Percentiles rank a stretch among this genome's conserved stretches.
These are phyloP conservation scores for Erodium trifolium DNA, from an alignment of 441 rosid species.

Conservation along the genomic window DNA sequence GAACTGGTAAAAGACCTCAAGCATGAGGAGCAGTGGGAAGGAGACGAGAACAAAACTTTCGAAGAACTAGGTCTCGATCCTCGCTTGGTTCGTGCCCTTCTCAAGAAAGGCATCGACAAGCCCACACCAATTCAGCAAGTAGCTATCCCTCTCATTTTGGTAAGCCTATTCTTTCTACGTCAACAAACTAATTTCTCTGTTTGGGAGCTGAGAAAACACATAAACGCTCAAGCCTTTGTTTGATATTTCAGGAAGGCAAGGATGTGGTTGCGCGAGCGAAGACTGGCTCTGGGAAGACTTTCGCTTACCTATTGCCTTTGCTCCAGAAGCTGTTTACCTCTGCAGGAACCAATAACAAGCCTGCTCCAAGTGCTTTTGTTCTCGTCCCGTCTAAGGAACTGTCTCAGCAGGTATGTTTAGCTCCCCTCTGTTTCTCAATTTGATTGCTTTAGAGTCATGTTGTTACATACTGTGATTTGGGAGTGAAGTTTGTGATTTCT, in stretches of 20 bases:
- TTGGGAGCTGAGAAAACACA: background rate
- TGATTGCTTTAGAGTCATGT: background rate
- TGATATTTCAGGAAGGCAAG: slow-evolving; percentile 53
- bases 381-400: slow-evolving; percentile 83
- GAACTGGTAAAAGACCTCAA: slow-evolving; percentile 18
- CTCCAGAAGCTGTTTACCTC: slow-evolving; percentile 64
- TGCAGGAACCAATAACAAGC: slow-evolving; percentile 37
- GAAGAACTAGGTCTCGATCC: slow-evolving; percentile 24
- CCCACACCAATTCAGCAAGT: slow-evolving; percentile 69
- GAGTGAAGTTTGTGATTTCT: slow-evolving; percentile 4
- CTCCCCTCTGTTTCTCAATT: background rate
- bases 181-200: background rate
- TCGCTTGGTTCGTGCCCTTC: slow-evolving; percentile 48
- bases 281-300: slow-evolving; percentile 86
- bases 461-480: background rate
- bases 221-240: background rate
- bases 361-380: slow-evolving; percentile 64
- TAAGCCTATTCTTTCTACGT: slow-evolving; percentile 20
- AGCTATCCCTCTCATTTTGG: slow-evolving; percentile 72
- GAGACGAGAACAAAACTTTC: slow-evolving; percentile 16
- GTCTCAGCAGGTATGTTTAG: slow-evolving; percentile 54
- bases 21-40: slow-evolving; percentile 12
- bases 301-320: slow-evolving; percentile 76
- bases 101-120: slow-evolving; percentile 54
- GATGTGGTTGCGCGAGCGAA: slow-evolving; percentile 90